Conservation (phyloP, 495 filamentous ascomycete genomes). For the Penicillium coffeae region DNA sequence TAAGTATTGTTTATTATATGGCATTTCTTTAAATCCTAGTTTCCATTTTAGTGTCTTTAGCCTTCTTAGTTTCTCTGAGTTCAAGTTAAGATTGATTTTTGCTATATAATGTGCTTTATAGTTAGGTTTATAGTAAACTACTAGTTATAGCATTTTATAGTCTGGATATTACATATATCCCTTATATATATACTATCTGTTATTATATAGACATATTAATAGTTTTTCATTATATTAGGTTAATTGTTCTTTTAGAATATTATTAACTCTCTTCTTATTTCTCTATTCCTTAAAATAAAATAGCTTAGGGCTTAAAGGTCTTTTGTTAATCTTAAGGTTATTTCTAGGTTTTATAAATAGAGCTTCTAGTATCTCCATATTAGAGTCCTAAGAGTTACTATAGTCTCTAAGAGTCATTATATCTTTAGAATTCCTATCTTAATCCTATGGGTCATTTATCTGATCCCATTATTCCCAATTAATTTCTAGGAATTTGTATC, state of each 20-base stretch:
- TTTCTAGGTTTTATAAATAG: neutral
- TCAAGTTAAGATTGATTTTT: neutral
- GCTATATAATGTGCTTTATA: neutral
- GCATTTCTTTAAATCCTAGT: neutral
- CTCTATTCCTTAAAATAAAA: too few species aligned
- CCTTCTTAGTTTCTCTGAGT: too few species aligned
- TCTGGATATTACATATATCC: neutral
- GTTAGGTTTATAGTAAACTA: too few species aligned
- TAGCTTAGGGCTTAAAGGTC: too few species aligned
- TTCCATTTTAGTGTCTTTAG: too few species aligned
- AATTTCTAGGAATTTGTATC: neutral
- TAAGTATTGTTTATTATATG: neutral
- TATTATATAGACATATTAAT: conserved; percentile 1
- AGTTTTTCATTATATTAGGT: neutral
- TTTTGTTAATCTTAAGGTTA: neutral
- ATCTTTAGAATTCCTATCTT: neutral
- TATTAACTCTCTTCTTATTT: neutral
- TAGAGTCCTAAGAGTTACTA: neutral
- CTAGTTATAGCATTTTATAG: neutral
- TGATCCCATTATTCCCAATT: neutral
- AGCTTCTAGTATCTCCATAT: too few species aligned
- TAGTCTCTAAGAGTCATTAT: neutral
- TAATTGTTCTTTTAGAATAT: neutral
- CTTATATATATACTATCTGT: neutral
- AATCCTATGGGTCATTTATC: neutral